Conservation (phyloP, 1,139 yeast genomes). For the Insectozyma bohioensis region DNA sequence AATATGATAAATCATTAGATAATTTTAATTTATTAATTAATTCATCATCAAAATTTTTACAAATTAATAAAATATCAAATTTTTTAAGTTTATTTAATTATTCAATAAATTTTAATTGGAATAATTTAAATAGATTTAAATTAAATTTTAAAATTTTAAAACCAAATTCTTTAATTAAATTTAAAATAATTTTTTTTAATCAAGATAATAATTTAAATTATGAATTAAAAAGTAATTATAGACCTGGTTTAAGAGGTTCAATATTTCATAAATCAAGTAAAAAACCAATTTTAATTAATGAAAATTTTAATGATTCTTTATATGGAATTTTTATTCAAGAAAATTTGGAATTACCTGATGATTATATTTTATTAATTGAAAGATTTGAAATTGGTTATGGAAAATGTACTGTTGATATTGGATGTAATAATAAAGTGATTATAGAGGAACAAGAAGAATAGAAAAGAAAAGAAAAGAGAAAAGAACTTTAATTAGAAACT, state of each 20-base stretch:
- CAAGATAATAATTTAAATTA: constrained; percentile 18
- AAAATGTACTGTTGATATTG: constrained; percentile 35
- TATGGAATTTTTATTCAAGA: constrained; percentile 47
- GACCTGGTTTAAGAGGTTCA: constrained; percentile 46
- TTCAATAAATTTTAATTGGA: constrained; percentile 33
- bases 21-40: constrained; percentile 17
- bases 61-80: constrained; percentile 20
- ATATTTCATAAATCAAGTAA: constrained; percentile 33
- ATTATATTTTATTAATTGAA: constrained; percentile 44
- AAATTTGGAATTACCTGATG: constrained; percentile 24
- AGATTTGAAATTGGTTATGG: constrained; percentile 51
- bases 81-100: constrained; percentile 38
- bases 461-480: neutral
- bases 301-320: constrained; percentile 41
- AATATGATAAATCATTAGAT: constrained; percentile 21
- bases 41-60: constrained; percentile 8
- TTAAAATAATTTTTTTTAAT: constrained; percentile 26
- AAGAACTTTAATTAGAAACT: no score
- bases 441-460: neutral
- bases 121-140: constrained; percentile 36
- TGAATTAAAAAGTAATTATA: constrained; percentile 26
- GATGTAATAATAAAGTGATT: constrained; percentile 25
- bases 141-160: constrained; percentile 22
- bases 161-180: constrained; percentile 23
- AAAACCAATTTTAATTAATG: constrained; percentile 32